Conservation (phyloP, 805 yeast species). For the Saturnispora kantuleensis region DNA sequence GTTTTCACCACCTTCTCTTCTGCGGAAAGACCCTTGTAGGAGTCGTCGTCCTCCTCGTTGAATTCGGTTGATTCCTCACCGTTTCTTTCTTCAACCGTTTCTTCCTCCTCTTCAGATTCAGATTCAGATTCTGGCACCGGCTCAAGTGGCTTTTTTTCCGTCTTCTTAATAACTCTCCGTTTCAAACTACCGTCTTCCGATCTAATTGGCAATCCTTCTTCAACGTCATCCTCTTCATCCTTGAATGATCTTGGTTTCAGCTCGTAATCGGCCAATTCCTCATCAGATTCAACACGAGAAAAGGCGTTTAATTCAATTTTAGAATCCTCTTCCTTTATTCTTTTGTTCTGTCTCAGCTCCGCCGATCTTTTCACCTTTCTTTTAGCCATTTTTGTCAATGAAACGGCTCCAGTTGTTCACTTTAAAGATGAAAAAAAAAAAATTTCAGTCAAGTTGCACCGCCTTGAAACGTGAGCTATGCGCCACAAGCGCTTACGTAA, state of each 20-base stretch:
- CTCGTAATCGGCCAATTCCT: conserved; percentile 40
- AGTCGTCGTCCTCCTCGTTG: conserved; percentile 25
- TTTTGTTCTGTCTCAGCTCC: conserved; percentile 25
- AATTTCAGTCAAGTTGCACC: background rate
- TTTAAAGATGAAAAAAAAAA: background rate
- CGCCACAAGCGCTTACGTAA: background rate
- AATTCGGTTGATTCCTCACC: conserved; percentile 12
- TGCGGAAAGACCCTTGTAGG: conserved; percentile 39
- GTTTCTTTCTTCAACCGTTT: conserved; percentile 12
- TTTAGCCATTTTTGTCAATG: conserved; percentile 25
- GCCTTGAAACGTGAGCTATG: background rate
- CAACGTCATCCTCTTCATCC: conserved; percentile 31
- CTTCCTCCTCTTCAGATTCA: conserved; percentile 9
- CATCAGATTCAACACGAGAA: conserved; percentile 11
- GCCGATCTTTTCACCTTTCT: conserved; percentile 29
- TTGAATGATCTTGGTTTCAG: conserved; percentile 50
- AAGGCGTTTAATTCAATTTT: conserved; percentile 15
- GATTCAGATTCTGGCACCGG: conserved; percentile 4
- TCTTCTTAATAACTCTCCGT: conserved; percentile 10
- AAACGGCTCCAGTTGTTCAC: background rate
- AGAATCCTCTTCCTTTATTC: conserved; percentile 36
- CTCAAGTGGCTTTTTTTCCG: conserved; percentile 4
- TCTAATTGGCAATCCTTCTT: conserved; percentile 76
- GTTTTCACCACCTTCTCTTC: conserved; percentile 46
- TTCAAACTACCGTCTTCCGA: conserved; percentile 58